Evolutionary conservation across 2,329 filamentous ascomycete genomes (phyloP), one percentile per base, ranked within the genome.

Genomic region (Penicillium sp.): DNA sequence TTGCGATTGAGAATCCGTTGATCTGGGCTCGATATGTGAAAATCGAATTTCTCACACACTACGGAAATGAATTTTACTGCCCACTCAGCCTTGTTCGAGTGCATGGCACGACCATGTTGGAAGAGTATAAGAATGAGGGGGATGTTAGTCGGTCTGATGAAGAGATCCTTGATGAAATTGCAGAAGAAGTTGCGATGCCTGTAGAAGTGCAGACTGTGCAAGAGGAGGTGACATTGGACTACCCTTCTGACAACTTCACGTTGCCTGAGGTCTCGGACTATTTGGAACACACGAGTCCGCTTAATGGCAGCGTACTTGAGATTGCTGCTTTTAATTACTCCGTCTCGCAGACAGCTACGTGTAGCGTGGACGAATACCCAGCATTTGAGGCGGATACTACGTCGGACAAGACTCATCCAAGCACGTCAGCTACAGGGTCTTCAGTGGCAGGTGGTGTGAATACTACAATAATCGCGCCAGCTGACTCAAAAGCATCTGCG

Each of bases 41-140:
- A 23, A 85, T 99, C 58, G 94, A 99, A 68, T 94, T 97, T 62
- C 71, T 97, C 49, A 91, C 86, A 4, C 93, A 99, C 70, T 99
- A 93, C 70, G 94, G 94, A 8, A 96, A 92, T 64, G 94, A 99
- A 70, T 99, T 90, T 70, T 99, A 96, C 70, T 99, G 94, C 67
- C 94, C 94, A 0, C 78, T 99, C 16, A 97, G 93, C 59, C 75
- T 99, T 18, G 79, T 99, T 53, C 85, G 94, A 55, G 89, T 99
- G 5, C 94, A 99, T 72, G 94, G 94, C 6, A 96, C 86, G 20
- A 88, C 93, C 0, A 94, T 96, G 78, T 89, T 99, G 86, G 84
- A 97, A 65, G 91, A 99, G 69, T 92, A 93, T 56, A 90, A 89
- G 77, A 91, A 93, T 68, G 89, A 96, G 55, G 87, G 89, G 56